Base-by-base conservation (phyloP, 2,329 filamentous ascomycete genomes). In the Botrytis galanthina region DNA sequence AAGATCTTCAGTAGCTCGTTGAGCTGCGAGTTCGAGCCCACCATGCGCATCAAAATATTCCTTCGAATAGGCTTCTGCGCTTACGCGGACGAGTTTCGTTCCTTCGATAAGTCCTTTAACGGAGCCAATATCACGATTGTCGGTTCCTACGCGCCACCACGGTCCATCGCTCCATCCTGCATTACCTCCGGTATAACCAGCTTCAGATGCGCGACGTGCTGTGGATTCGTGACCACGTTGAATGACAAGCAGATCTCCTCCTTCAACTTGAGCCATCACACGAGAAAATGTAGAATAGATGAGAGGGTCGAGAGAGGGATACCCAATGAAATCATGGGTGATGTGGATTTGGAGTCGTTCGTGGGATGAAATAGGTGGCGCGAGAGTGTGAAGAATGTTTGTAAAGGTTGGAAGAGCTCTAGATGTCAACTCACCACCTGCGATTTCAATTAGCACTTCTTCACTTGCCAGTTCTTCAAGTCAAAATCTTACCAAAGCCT, bases 261-360 rank as follows among this genome's bases (percentile, higher is more conserved):
- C 96, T 84, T 99, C 96, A 63, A 99, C 96, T 84, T 99, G 96
- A n/a, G 94, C 89, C 96, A 99, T 99, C 80, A 99, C 95, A 71
- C 94, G 91, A 72, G 92, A 92, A 85, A 99, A 99, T 76, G 96
- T 94, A 73, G 89, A 88, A 83, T 98, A 94, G 79, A 98, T 93
- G 72, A 98, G 88, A 29, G 95, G 94, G 81, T 98, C 95, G 78
- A 99, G 90, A 29, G 94, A 95, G 4, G 96, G 96, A 82, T 99
- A 99, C 78, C 94, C 94, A 78, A 94, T 91, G 61, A 99, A 89
- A 82, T 98, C 96, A 85, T 99, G 96, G 14, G 95, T 97, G 76
- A 96, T 97, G 85, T 99, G 96, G 79, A 99, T 98, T 79, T 97
- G 92, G 12, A 99, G 92, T 68, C 95, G 93, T 84, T 99, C 96